Evolutionary conservation across 2,329 filamentous ascomycete genomes (phyloP), one percentile per base, ranked within the genome.

Genomic region (Colletotrichum sp.): DNA sequence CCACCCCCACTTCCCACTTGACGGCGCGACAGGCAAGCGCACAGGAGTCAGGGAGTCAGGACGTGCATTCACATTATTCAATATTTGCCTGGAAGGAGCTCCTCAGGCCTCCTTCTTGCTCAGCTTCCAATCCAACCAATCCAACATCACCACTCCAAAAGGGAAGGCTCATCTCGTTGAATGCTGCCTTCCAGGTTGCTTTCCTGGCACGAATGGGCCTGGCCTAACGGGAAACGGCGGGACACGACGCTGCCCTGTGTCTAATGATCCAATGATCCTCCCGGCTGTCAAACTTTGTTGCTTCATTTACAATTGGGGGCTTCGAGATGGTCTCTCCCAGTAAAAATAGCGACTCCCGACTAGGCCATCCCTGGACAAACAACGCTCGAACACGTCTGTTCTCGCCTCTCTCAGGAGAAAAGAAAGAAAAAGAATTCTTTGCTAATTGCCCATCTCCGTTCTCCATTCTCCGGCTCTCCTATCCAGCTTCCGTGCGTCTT

Each of bases 361-460:
- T n/a, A 52, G 71, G 71, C 60, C 48, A 58, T 74, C 71, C 71
- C 65, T 73, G 71, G 21, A 30, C 52, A 28, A 21, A 21, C 43
- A 24, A 1, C 43, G 13, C 43, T 13, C 6, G 43, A 52, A 21
- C 43, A 52, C 60, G 70, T 71, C 61, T 61, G 36, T 64, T 56
- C 65, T 56, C 43, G 32, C 8, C 55, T 58, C n/a, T 36, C 62
- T 16, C 60, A 15, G n/a, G 21, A 26, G 10, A 30, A 24, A 43
- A 16, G 32, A 21, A 16, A 30, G 21, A 24, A n/a, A 18, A 30
- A 48, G 48, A 61, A 52, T 52, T 52, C 26, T n/a, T 32, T 62
- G 67, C 28, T 48, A 16, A 61, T 52, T 60, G 24, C 18, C 32
- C 55, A 52, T 36, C 36, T 66, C 38, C 26, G 36, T 48, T 62